Base-by-base conservation (phyloP, 257 asterid genomes). In the Verbascum thapsus region DNA sequence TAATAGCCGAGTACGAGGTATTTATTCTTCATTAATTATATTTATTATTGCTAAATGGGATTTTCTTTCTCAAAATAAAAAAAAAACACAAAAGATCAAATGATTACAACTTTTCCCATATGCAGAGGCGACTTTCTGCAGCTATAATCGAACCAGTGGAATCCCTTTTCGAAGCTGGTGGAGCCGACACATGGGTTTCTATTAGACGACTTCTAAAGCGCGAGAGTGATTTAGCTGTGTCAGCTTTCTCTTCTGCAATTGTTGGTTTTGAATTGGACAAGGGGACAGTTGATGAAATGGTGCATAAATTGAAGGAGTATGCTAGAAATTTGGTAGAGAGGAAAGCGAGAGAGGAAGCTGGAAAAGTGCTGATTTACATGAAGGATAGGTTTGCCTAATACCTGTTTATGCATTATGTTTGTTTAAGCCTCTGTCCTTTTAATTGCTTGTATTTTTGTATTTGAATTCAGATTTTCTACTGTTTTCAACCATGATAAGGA, bases 311-410 rank as follows among this genome's bases (percentile, higher is more conserved):
- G 79, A 80, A 63, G 72, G 80, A 74, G 49, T 76, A 67, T 55
- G 79, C 78, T 38, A 73, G 70, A 75, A 59, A 73, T 57, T 37
- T 85, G 60, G 85, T 82, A 19, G 82, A 71, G 75, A 76, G 60
- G n/a, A 80, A 51, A 76, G 80, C 94, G 55, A 80, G 76, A 80
- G 87, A 80, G 71, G 84, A 80, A 76, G 81, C 90, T 70, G 87
- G 87, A 57, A 82, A 78, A 63, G 78, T 80, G 67, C 76, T 78
- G 47, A 74, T 74, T 42, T 81, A 71, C 57, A 85, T 85, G 90
- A 85, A 85, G 78, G 86, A 85, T 47, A 80, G 86, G 94, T 85
- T 52, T 9, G 64, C 50, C 39, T 8, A 8, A 45, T 55, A 19
- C 49, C 58, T 64, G 15, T 23, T 3, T 52, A 5, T 18, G 50